phyloP scores from a whole-genome alignment of 768 basidiomycete genomes.

The Lyophyllum decastes region DNA sequence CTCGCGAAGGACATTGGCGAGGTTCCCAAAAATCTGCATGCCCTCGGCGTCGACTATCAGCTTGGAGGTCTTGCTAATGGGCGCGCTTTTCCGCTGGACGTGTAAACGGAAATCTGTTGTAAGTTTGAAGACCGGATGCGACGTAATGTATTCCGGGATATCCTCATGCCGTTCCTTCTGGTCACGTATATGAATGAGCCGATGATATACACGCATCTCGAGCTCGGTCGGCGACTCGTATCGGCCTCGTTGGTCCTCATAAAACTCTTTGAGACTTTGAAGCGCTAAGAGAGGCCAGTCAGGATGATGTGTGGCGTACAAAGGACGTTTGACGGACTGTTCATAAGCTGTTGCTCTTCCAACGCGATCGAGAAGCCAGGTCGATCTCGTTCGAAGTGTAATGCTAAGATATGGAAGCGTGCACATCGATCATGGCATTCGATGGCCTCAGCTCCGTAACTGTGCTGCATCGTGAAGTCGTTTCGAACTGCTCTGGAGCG shows the following conservation, averaged over 20 bases:
- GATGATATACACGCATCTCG: constrained; percentile 95
- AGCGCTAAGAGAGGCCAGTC: constrained; percentile 56
- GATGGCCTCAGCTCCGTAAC: constrained; percentile 74
- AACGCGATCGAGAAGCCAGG: constrained; percentile 60
- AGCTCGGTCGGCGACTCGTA: constrained; percentile 83
- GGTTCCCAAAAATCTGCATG: constrained; percentile 67
- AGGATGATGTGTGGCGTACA: neutral
- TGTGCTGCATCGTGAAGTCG: constrained; percentile 93
- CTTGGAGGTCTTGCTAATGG: constrained; percentile 67
- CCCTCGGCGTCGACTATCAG: constrained; percentile 63
- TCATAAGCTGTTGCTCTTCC: constrained; percentile 90
- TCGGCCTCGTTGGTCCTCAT: constrained; percentile 73
- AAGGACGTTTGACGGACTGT: constrained; percentile 57
- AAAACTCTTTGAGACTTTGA: constrained; percentile 91
- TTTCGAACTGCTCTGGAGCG: constrained; percentile 87
- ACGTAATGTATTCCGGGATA: constrained; percentile 66
- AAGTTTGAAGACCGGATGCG: constrained; percentile 77
- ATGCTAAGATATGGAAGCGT: constrained; percentile 86
- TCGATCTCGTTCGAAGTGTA: constrained; percentile 66
- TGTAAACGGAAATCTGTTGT: constrained; percentile 80
- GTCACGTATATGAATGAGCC: constrained; percentile 88
- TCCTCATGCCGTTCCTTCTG: constrained; percentile 74
- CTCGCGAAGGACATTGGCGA: constrained; percentile 62
- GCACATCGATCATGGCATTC: constrained; percentile 93
- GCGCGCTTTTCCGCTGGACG: constrained; percentile 79